phyloP scores from a whole-genome alignment of 202 grass and related monocot species.

The Hordeum pubiflorum region DNA sequence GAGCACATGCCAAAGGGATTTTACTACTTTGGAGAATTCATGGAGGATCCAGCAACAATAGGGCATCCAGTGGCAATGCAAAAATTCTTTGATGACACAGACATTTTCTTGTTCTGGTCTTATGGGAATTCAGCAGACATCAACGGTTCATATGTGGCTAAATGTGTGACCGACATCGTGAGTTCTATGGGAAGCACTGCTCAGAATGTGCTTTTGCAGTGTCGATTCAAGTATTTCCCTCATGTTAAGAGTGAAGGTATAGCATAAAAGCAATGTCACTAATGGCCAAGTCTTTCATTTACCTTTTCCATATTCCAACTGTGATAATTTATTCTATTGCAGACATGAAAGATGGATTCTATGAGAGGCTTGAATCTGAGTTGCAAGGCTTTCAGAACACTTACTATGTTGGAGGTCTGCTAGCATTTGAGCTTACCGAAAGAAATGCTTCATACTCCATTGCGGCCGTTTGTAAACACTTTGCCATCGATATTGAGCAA shows the following conservation, averaged over 20 bases:
- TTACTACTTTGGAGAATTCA: constrained; percentile 70
- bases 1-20: constrained; percentile 57
- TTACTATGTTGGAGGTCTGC: constrained; percentile 63
- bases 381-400: constrained; percentile 78
- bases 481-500: constrained; percentile 31
- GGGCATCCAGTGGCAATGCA: constrained; percentile 72
- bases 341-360: constrained; percentile 71
- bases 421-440: constrained; percentile 76
- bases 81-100: constrained; percentile 55
- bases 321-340: constrained; percentile 25
- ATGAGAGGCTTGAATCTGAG: constrained; percentile 49
- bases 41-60: constrained; percentile 61
- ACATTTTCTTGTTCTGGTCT: constrained; percentile 75
- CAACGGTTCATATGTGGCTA: constrained; percentile 40
- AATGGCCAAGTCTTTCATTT: not conserved
- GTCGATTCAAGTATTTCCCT: constrained; percentile 67
- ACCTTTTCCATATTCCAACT: constrained; percentile 4
- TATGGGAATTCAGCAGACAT: constrained; percentile 66
- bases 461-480: constrained; percentile 54
- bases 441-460: constrained; percentile 60
- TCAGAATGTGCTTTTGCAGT: constrained; percentile 55
- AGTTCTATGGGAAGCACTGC: constrained; percentile 48
- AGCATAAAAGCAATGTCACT: not conserved
- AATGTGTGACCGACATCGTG: constrained; percentile 45
- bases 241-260: constrained; percentile 65